Evolutionary conservation across 208 protist genomes (phyloP), one percentile per base, ranked within the genome.

Genomic region (Angomonas ambiguus): DNA sequence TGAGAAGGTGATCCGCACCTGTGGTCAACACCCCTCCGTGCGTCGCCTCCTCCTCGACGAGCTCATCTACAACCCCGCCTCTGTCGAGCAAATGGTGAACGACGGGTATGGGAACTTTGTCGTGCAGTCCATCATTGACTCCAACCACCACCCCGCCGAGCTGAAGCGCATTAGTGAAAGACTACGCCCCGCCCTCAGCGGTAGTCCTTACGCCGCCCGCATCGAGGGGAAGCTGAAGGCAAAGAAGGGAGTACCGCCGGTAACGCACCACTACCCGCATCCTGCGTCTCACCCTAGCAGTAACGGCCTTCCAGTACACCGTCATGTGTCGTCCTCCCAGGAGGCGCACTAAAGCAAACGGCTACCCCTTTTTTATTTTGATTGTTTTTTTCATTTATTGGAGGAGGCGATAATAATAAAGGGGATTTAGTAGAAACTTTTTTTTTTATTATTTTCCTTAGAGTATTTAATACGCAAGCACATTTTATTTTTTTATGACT

Each of bases 51-150:
- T 96, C 5, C 73, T 96, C 42, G 81, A 96, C 45, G 86, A 94
- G 79, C 74, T 96, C n/a, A 62, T 94, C 35, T 88, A 71, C 67
- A 92, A 89, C 59, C 87, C 85, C 1, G 82, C 82, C n/a, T 72
- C 85, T 6, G 66, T 93, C 61, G 73, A 85, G 64, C 80, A 91
- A 71, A 57, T 92, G 58, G 80, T 92, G 49, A 76, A 75, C 49
- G 87, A 95, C 72, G 58, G 55, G 41, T 96, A 79, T 66, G 91
- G 91, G 20, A 96, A 96, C 74, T 96, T 92, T 67, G 91, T 94
- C 4, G 72, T 94, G 53, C 91, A 94, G 73, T 71, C 81, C 35
- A 64, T 94, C 56, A 79, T 92, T 35, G 79, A 82, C 35, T 79
- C 73, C 24, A 74, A 61, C 32, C 67, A 70, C 10, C 65, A 86